A percentile compares a stretch with the other conserved stretches of the same genome.
These are phyloP conservation scores for Pichia cephalocereana DNA, from an alignment of 805 yeast genomes.

Conservation along the genomic window DNA sequence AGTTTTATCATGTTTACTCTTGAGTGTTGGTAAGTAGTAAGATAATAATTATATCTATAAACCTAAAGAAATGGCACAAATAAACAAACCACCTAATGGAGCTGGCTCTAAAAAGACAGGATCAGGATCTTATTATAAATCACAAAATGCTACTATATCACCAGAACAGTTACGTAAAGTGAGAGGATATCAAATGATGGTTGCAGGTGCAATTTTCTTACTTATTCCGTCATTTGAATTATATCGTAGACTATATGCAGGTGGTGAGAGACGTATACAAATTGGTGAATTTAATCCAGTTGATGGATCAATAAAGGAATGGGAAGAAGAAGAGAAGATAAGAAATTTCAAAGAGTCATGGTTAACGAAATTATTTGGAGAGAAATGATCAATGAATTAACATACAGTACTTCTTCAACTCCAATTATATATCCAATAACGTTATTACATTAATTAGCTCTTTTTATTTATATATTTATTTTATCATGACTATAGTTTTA, in stretches of 20 bases:
- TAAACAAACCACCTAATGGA: slow-evolving; percentile 1
- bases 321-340: slow-evolving; percentile 32
- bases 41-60: too few relatives aligned
- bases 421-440: too few relatives aligned
- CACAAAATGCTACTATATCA: slow-evolving; percentile 8
- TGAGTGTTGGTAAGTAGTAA: too few relatives aligned
- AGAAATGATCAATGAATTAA: slow-evolving; percentile 20
- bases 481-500: background rate
- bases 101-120: background rate
- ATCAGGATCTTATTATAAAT: slow-evolving; percentile 4
- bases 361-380: slow-evolving; percentile 36
- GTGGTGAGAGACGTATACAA: slow-evolving; percentile 35
- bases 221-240: slow-evolving; percentile 24
- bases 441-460: too few relatives aligned
- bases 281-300: slow-evolving; percentile 34
- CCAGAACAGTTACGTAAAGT: slow-evolving; percentile 18
- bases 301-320: slow-evolving; percentile 37
- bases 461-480: too few relatives aligned
- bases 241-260: slow-evolving; percentile 27
- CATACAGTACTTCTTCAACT: too few relatives aligned
- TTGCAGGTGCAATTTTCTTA: slow-evolving; percentile 23
- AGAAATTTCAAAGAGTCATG: slow-evolving; percentile 29
- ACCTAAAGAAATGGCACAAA: background rate
- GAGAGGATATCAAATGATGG: slow-evolving; percentile 23
- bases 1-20: too few relatives aligned